Base-by-base conservation (phyloP, 1,284 basidiomycete species). In the Flammula alnicola region DNA sequence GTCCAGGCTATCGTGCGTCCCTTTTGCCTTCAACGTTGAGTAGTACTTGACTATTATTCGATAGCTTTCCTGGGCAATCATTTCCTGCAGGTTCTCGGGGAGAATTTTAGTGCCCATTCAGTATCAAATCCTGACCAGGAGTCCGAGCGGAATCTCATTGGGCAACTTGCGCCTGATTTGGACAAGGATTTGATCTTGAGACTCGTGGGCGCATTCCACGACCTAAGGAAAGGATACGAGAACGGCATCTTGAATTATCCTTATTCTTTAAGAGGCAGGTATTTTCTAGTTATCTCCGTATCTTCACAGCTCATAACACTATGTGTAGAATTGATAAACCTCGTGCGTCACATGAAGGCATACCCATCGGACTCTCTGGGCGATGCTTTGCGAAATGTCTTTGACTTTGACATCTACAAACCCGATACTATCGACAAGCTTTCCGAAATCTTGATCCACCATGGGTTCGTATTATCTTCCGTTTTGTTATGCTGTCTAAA, bases 11-110 rank as follows among this genome's bases (percentile, higher is more conserved):
- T 72, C 81, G 87, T 89, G 58, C 59, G 86, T 27, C 43, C 40
- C 30, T n/a, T 32, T 20, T 39, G 31, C 22, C 14, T 44, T 25
- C 7, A 4, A 3, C 2, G 8, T 12, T n/a, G 14, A 12, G 6
- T 23, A 41, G 35, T 33, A n/a, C 6, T 22, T 17, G 44, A 35
- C 54, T n/a, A 19, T 52, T 9, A 47, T 38, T 35, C 22, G 22
- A 30, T 48, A 86, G 83, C 84, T 0, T 86, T 86, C 76, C 70
- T 86, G 20, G 83, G 83, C 1, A 86, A 86, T 52, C 83, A 86
- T 60, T 86, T 86, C 70, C 64, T 86, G 16, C 83, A 86, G 59
- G 84, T 86, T 10, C 71, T 86, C 2, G 84, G 83, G 1, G 84
- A 86, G 63, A 83, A 80, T 57, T 85, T 86, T 64, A 83, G 81